These are phyloP conservation scores for Hevea brasiliensis DNA, from an alignment of 345 rosid genomes.

Conservation along the genomic window DNA sequence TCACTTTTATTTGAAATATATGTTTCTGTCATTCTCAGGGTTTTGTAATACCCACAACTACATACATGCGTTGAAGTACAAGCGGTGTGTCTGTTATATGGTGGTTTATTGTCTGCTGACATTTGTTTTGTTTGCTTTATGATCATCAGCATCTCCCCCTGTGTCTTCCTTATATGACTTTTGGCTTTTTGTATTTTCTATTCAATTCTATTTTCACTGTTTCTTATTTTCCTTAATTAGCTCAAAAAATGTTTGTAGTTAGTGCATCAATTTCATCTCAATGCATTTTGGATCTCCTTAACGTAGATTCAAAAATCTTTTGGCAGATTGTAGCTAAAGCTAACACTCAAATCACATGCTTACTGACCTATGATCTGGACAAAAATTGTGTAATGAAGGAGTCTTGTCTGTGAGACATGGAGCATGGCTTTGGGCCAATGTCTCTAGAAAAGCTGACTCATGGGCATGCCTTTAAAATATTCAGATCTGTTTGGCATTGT, in stretches of 20 bases:
- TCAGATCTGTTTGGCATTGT: conserved; percentile 1
- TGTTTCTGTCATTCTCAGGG: not conserved
- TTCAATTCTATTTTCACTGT: not conserved
- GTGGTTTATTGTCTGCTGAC: not conserved
- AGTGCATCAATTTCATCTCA: not conserved
- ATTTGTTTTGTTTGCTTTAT: not conserved
- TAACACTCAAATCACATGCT: conserved; percentile 27
- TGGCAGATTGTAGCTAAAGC: conserved; percentile 1
- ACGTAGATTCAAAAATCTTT: conserved; percentile 1
- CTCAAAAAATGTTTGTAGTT: not conserved
- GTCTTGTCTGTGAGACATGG: conserved; percentile 24
- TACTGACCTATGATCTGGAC: conserved; percentile 26
- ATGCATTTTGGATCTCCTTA: not conserved
- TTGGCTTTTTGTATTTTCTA: not conserved
- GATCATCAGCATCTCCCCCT: not conserved
- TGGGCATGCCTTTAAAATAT: conserved; percentile 2
- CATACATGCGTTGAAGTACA: not conserved
- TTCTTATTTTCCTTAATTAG: not conserved
- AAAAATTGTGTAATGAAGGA: conserved; percentile 4
- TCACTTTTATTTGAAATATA: not conserved
- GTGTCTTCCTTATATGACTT: not conserved
- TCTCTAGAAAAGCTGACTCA: conserved; percentile 15
- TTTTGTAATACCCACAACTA: too few species aligned
- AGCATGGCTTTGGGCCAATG: conserved; percentile 24
- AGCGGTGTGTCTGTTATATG: not conserved